Evolutionary conservation across 768 basidiomycete species (phyloP).

Genomic region (Trametes maxima): DNA sequence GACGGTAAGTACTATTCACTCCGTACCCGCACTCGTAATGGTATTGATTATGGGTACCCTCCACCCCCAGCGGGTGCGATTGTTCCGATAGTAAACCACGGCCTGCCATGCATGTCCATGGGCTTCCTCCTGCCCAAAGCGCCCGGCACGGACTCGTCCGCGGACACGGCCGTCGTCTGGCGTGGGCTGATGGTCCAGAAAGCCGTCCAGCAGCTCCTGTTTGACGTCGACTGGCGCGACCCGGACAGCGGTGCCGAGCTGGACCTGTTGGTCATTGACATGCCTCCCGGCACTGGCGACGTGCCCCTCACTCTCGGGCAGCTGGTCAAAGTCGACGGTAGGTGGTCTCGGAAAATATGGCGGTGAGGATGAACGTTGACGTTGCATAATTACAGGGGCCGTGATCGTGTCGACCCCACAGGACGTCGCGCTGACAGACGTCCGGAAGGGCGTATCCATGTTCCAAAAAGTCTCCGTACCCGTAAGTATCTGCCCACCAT

Average conservation of each 20-base stretch:
- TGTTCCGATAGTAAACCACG: slow-evolving; percentile 83
- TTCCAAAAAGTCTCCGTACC: slow-evolving; percentile 87
- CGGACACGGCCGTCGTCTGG: slow-evolving; percentile 89
- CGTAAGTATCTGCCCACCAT: slow-evolving; percentile 45
- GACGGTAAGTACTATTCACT: slow-evolving; percentile 51
- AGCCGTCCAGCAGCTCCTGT: slow-evolving; percentile 92
- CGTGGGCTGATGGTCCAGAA: slow-evolving; percentile 98
- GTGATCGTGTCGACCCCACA: slow-evolving; percentile 97
- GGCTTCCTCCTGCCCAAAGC: slow-evolving; percentile 82
- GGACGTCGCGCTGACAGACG: slow-evolving; percentile 89
- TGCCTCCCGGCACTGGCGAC: slow-evolving; percentile 98
- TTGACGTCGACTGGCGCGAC: slow-evolving; percentile 89
- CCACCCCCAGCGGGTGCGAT: slow-evolving; percentile 61
- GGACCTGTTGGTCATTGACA: slow-evolving; percentile 89
- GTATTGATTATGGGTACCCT: neutral
- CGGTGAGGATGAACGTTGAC: neutral
- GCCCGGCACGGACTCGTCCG: slow-evolving; percentile 48
- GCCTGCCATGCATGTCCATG: slow-evolving; percentile 95
- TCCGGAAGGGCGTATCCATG: slow-evolving; percentile 91
- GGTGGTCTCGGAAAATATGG: slow-evolving; percentile 25
- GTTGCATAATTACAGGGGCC: slow-evolving; percentile 56
- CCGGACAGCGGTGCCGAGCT: slow-evolving; percentile 50
- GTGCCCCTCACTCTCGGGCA: slow-evolving; percentile 92
- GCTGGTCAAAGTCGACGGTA: slow-evolving; percentile 81
- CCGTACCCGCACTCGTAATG: neutral